These are phyloP conservation scores for Syzygium aromaticum DNA, from an alignment of 345 rosid genomes.

Conservation along the genomic window DNA sequence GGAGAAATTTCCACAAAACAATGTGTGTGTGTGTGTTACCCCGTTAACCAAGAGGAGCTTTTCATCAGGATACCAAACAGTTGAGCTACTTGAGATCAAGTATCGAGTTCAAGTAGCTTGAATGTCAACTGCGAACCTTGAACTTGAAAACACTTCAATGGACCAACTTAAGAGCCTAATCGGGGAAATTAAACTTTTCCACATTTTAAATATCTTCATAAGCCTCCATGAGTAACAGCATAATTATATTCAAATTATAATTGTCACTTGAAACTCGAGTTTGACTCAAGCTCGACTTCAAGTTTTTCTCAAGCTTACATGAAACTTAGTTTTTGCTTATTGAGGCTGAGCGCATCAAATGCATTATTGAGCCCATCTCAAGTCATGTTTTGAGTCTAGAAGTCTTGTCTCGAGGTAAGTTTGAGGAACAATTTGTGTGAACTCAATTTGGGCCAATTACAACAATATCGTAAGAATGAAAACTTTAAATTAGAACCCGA, in stretches of 20 bases:
- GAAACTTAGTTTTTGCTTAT: neutral
- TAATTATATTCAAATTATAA: neutral
- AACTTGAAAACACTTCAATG: neutral
- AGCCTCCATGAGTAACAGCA: neutral
- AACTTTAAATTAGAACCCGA: neutral
- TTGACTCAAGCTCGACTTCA: neutral
- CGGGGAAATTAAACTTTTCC: neutral
- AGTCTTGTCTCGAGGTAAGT: neutral
- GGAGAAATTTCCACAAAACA: neutral
- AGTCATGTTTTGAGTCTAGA: neutral
- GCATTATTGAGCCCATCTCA: neutral
- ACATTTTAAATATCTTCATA: neutral
- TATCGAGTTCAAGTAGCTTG: neutral
- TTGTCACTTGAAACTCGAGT: neutral
- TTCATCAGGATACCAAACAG: neutral
- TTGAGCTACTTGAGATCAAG: neutral
- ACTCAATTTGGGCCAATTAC: neutral
- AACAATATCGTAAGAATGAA: neutral
- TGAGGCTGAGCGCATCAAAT: neutral
- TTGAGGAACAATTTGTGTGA: neutral
- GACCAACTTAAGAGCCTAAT: neutral
- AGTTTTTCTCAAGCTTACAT: neutral
- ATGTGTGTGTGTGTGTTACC: neutral
- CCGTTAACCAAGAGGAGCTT: neutral
- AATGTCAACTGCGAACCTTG: neutral